phyloP scores from a whole-genome alignment of 1,284 basidiomycete species.

The Naganishia albida region DNA sequence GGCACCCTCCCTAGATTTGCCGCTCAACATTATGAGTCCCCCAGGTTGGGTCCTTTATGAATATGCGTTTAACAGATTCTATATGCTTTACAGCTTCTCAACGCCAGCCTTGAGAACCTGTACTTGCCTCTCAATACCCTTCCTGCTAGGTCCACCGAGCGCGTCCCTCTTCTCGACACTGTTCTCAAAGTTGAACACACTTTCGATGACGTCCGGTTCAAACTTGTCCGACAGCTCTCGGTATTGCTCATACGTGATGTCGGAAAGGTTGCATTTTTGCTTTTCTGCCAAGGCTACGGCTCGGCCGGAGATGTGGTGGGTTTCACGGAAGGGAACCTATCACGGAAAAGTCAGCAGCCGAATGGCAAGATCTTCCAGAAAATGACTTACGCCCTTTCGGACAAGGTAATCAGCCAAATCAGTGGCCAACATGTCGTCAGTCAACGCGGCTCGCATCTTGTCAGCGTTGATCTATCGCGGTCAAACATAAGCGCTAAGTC shows the following conservation, averaged over 20 bases:
- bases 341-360: not conserved
- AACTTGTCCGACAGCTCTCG: conserved; percentile 75
- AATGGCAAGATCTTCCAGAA: not conserved
- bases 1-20: no score
- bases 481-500: not conserved
- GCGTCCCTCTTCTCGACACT: conserved; percentile 92
- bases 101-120: conserved; percentile 52
- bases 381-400: conserved; percentile 80
- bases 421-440: conserved; percentile 95
- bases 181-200: conserved; percentile 87
- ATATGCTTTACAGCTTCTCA: conserved; percentile 16
- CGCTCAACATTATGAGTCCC: no score
- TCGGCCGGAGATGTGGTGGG: conserved; percentile 95
- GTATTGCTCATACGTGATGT: conserved; percentile 78
- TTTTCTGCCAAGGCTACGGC: conserved; percentile 92
- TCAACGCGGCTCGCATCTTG: conserved; percentile 86
- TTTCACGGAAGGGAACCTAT: conserved; percentile 88
- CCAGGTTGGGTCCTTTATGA: no score
- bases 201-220: conserved; percentile 70
- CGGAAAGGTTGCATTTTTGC: conserved; percentile 74
- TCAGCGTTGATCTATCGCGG: conserved; percentile 71
- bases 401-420: conserved; percentile 98
- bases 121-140: conserved; percentile 84
- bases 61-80: not conserved
- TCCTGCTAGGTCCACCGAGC: conserved; percentile 84